Evolutionary conservation across 2,329 filamentous ascomycete species (phyloP), one percentile per base, ranked within the genome.

Genomic region (Claviceps humidiphila): DNA sequence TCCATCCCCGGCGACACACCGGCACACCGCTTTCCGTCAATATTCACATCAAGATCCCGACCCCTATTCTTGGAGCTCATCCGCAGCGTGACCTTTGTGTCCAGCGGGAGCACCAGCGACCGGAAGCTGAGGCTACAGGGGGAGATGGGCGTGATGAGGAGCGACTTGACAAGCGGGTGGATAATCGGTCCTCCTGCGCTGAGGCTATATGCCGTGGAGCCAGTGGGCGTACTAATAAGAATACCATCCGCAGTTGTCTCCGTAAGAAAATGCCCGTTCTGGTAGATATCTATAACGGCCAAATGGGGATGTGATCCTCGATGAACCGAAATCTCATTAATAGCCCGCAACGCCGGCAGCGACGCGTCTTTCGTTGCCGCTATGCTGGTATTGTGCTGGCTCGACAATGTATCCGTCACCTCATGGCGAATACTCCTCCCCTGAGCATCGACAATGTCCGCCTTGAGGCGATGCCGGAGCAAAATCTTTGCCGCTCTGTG

Each of bases 241-340:
- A 98, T 94, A 49, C 93, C 93, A 66, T 98, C 93, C 1, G 90
- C 91, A 13, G 95, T 90, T 1, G 89, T 91, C 66, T 95, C 89
- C 1, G 93, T 98, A 46, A 98, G 74, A 61, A 93, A 94, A 51
- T 89, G 82, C 38, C 87, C 85, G 60, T 90, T 90, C 54, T 97
- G 85, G 61, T 83, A 93, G 44, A 98, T 87, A 62, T 95, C 88
- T 58, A 98, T 87, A 58, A 95, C 84, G 40, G 89, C 88, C 5
- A 98, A 78, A 66, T 97, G 91, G 0, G 93, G 89, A 57, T 91
- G 84, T 38, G 85, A 84, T 42, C 93, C 93, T 22, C 93, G 83
- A 67, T 98, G 93, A 39, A 98, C 84, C 1, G 95, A 85, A 11
- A 98, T 84, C 68, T 98, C 93, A 66, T 98, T 98, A 71, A 97